Conservation (phyloP, 176 grass and related monocot species). For the Leersia perrieri region DNA sequence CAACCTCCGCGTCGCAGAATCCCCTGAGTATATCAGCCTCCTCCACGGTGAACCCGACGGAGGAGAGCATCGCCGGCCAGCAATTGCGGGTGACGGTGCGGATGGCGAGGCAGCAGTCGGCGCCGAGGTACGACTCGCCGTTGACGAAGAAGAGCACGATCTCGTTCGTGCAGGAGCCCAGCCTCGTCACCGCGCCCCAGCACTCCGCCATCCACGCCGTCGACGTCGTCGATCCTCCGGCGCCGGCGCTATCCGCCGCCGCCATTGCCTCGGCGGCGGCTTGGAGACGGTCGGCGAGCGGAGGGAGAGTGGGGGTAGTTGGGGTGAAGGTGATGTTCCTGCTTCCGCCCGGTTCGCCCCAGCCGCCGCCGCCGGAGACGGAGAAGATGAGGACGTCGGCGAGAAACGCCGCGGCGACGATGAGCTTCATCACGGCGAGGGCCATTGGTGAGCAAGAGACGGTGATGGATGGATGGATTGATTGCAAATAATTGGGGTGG, state of each 20-base stretch:
- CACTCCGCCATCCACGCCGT: conserved; percentile 46
- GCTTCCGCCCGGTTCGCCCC: too few relatives aligned
- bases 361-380: not conserved
- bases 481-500: too few relatives aligned
- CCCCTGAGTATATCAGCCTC: conserved; percentile 64
- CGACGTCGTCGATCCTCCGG: not conserved
- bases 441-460: conserved; percentile 20
- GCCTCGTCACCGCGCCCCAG: conserved; percentile 61
- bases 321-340: too few relatives aligned
- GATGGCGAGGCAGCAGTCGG: conserved; percentile 72
- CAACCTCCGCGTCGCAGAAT: conserved; percentile 61
- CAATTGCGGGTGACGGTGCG: conserved; percentile 64
- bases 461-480: too few relatives aligned
- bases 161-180: conserved; percentile 64
- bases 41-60: conserved; percentile 60
- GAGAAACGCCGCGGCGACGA: not conserved
- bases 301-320: too few relatives aligned
- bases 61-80: conserved; percentile 69
- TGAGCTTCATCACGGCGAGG: not conserved
- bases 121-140: conserved; percentile 70
- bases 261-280: not conserved
- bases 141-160: conserved; percentile 83
- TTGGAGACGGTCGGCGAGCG: not conserved
- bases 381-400: not conserved
- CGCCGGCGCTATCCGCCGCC: not conserved